Evolutionary conservation across 257 asterid genomes (phyloP).

Genomic region (Ballota nigra): DNA sequence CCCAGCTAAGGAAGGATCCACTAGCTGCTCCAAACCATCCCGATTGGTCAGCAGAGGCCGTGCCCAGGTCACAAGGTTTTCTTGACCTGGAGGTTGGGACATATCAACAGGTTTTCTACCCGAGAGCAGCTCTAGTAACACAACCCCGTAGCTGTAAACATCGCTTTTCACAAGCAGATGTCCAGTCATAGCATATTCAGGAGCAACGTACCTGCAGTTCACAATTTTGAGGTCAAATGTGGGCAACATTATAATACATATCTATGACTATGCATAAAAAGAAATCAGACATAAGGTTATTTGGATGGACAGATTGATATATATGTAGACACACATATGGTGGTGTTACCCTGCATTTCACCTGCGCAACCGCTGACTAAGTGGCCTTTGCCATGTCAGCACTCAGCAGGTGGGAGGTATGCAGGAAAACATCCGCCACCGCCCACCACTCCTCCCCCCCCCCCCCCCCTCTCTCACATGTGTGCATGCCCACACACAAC

Average conservation of each 20-base stretch:
- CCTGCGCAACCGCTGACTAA: too few relatives aligned
- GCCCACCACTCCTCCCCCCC: too few relatives aligned
- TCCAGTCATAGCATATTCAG: constrained; percentile 97
- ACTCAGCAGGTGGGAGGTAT: too few relatives aligned
- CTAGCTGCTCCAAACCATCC: constrained; percentile 80
- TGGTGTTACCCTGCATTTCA: background rate
- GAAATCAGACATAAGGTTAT: background rate
- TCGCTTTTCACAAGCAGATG: constrained; percentile 94
- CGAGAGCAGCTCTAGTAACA: constrained; percentile 78
- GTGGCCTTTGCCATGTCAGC: too few relatives aligned
- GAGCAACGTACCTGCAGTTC: constrained; percentile 78
- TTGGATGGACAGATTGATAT: background rate
- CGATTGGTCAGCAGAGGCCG: constrained; percentile 76
- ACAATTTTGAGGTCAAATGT: constrained; percentile 12
- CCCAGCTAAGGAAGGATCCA: constrained; percentile 82
- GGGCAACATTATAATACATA: background rate
- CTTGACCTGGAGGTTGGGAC: constrained; percentile 93
- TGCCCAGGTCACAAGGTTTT: constrained; percentile 98
- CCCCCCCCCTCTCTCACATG: too few relatives aligned
- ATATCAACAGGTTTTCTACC: constrained; percentile 93
- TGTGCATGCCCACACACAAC: too few relatives aligned
- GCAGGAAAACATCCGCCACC: too few relatives aligned
- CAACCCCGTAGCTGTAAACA: constrained; percentile 94
- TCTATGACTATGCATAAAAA: background rate
- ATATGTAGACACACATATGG: background rate